Evolutionary conservation across 148 eudicot species (phyloP).

Genomic region (Chenopodium suecicum): DNA sequence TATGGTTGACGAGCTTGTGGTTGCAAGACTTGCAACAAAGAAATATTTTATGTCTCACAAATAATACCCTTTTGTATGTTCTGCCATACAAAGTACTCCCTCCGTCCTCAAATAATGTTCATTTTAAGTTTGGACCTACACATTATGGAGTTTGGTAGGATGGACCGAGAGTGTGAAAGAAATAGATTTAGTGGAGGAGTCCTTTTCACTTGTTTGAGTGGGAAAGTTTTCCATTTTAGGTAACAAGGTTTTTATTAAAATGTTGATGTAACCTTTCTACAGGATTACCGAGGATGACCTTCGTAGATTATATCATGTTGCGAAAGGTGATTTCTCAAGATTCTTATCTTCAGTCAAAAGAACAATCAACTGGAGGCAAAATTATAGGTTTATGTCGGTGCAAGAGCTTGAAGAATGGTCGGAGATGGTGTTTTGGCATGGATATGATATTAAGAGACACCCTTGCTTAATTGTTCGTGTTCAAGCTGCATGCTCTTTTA

Average conservation of each 20-base stretch:
- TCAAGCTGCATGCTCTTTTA: conserved; percentile 52
- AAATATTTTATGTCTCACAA: too few relatives aligned
- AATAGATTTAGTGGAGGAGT: too few relatives aligned
- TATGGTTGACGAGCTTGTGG: not conserved
- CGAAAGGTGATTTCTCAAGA: conserved; percentile 49
- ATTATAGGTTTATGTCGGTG: conserved; percentile 38
- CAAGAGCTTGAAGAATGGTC: conserved; percentile 60
- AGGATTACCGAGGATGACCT: conserved; percentile 62
- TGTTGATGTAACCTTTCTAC: conserved; percentile 23
- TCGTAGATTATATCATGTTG: conserved; percentile 47
- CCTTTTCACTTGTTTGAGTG: too few relatives aligned
- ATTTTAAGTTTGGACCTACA: too few relatives aligned
- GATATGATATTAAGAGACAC: conserved; percentile 44
- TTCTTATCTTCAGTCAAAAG: conserved; percentile 52
- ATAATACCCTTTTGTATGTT: too few relatives aligned
- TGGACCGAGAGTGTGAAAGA: too few relatives aligned
- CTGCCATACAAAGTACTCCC: too few relatives aligned
- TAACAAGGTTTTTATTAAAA: not conserved
- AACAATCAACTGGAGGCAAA: conserved; percentile 64
- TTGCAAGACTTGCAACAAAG: too few relatives aligned
- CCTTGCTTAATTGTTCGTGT: conserved; percentile 67
- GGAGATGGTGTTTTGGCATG: conserved; percentile 67
- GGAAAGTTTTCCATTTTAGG: too few relatives aligned
- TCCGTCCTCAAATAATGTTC: too few relatives aligned
- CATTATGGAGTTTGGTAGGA: too few relatives aligned